Evolutionary conservation across 257 asterid species (phyloP).

Genomic region (Lantana camara): DNA sequence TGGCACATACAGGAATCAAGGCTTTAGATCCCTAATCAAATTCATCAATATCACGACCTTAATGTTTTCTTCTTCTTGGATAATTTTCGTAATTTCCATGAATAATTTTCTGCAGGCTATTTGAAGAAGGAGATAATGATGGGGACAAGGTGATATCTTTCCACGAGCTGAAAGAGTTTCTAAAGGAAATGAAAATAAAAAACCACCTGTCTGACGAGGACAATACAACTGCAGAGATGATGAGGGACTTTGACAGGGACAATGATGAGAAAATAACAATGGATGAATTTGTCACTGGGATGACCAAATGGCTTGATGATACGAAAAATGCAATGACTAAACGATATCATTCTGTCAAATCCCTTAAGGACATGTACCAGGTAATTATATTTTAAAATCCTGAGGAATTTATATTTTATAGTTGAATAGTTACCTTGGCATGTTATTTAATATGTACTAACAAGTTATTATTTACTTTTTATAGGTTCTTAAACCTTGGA

Average conservation of each 20-base stretch:
- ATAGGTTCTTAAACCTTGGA: constrained; percentile 58
- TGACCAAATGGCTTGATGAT: constrained; percentile 59
- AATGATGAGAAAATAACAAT: constrained; percentile 45
- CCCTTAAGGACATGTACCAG: constrained; percentile 50
- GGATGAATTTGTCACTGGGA: constrained; percentile 59
- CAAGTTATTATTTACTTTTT: too few relatives aligned
- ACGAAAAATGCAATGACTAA: constrained; percentile 52
- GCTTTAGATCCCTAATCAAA: too few relatives aligned
- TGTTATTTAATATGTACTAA: too few relatives aligned
- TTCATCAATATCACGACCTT: too few relatives aligned
- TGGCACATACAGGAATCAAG: too few relatives aligned
- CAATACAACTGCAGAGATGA: constrained; percentile 32
- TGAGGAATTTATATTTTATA: too few relatives aligned
- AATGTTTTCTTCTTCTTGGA: too few relatives aligned
- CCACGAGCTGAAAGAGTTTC: constrained; percentile 47
- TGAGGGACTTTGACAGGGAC: constrained; percentile 40
- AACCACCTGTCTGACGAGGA: constrained; percentile 33
- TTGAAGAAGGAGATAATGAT: constrained; percentile 47
- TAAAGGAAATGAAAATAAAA: constrained; percentile 40
- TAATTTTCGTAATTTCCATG: too few relatives aligned
- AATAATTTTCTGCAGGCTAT: constrained; percentile 32
- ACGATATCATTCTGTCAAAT: constrained; percentile 47
- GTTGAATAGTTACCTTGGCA: too few relatives aligned
- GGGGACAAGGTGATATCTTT: constrained; percentile 46
- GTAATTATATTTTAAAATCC: constrained; percentile 18